Evolutionary conservation across 2,329 filamentous ascomycete species (phyloP).

Genomic region (Teratosphaeria destructans): DNA sequence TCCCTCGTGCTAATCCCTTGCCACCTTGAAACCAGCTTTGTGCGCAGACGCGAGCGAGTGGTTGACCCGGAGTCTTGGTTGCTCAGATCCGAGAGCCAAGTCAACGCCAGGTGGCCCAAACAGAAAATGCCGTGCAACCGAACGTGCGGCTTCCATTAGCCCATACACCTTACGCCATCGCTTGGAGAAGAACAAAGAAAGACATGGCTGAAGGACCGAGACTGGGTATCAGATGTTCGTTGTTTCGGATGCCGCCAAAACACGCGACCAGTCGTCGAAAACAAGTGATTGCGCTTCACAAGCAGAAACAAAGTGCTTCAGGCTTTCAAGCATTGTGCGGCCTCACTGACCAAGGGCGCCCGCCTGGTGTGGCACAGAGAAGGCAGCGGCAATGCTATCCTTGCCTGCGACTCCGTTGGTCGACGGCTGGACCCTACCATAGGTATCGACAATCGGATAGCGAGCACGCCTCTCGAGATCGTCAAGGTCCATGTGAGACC

Average conservation of each 20-base stretch:
- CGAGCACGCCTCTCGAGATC: slow-evolving; percentile 68
- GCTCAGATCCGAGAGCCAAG: neutral
- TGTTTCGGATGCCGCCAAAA: neutral
- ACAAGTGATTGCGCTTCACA: neutral
- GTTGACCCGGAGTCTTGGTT: neutral
- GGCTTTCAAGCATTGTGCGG: neutral
- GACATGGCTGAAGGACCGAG: neutral
- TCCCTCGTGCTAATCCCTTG: neutral
- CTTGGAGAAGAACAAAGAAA: neutral
- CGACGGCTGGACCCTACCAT: slow-evolving; percentile 26
- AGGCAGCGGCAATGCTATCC: slow-evolving; percentile 8
- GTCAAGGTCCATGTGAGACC: slow-evolving; percentile 70
- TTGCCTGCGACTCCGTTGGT: slow-evolving; percentile 10
- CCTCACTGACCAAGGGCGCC: slow-evolving; percentile 24
- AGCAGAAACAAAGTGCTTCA: neutral
- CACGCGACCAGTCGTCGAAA: neutral
- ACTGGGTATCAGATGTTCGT: neutral
- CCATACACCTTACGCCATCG: neutral
- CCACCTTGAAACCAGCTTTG: neutral
- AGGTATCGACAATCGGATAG: slow-evolving; percentile 49
- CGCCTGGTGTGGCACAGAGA: slow-evolving; percentile 21
- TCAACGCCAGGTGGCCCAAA: neutral
- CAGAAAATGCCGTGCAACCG: neutral
- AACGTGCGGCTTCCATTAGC: neutral
- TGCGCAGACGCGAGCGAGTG: neutral